Evolutionary conservation across 495 filamentous ascomycete genomes (phyloP).

Genomic region (Venustampulla echinocandica): DNA sequence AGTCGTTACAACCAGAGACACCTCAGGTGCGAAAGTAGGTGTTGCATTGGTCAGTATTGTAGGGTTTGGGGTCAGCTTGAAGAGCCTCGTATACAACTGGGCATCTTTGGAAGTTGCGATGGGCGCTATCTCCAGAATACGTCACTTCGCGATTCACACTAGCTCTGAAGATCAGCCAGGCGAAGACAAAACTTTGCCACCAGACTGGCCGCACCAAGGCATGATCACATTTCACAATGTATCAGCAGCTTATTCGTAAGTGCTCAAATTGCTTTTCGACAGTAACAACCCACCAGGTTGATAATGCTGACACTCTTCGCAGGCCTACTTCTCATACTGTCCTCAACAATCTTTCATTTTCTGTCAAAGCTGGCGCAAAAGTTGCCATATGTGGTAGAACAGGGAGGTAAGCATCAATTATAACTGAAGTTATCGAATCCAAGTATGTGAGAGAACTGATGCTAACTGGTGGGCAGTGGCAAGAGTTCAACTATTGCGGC

Average conservation of each 20-base stretch:
- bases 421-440: not conserved
- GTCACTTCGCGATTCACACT: conserved; percentile 17
- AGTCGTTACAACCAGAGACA: conserved; percentile 17
- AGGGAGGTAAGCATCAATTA: conserved; percentile 16
- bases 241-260: conserved; percentile 40
- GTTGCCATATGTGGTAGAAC: conserved; percentile 34
- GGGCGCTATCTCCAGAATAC: conserved; percentile 29
- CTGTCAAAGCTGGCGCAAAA: conserved; percentile 26
- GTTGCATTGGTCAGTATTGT: conserved; percentile 37
- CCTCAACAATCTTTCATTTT: conserved; percentile 4
- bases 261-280: not conserved
- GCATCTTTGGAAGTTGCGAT: conserved; percentile 29
- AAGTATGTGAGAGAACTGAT: not conserved
- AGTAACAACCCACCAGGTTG: not conserved
- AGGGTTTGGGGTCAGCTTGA: conserved; percentile 20
- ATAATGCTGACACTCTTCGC: conserved; percentile 5
- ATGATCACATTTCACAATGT: conserved; percentile 42
- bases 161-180: conserved; percentile 12
- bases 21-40: conserved; percentile 41
- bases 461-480: conserved; percentile 21
- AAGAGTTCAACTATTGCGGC: conserved; percentile 30
- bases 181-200: conserved; percentile 11
- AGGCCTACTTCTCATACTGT: conserved; percentile 6
- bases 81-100: conserved; percentile 23
- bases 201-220: conserved; percentile 27